These are phyloP conservation scores for Sporopachydermia lactativora DNA, from an alignment of 805 yeast genomes.

Conservation along the genomic window DNA sequence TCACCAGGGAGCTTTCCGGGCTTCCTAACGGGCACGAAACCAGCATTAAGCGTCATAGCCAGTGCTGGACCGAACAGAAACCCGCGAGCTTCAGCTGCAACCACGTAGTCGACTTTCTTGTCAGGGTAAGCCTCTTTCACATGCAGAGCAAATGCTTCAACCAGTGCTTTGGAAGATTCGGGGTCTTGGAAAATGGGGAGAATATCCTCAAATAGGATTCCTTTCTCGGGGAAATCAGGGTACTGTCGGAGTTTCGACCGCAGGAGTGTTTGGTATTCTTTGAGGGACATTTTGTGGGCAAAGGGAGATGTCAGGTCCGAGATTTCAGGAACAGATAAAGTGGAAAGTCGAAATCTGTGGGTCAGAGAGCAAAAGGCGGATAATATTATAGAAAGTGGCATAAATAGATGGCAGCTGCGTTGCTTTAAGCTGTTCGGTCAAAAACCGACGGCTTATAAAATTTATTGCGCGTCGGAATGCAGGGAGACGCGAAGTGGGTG, in stretches of 20 bases:
- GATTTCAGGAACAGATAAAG: no score
- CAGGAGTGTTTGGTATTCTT: conserved; percentile 6
- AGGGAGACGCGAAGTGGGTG: no score
- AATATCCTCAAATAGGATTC: conserved; percentile 90
- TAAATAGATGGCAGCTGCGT: no score
- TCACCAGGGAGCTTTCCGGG: conserved; percentile 92
- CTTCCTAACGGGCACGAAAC: conserved; percentile 93
- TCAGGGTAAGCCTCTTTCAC: conserved; percentile 38
- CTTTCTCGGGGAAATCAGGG: conserved; percentile 90
- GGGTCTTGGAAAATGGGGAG: conserved; percentile 87
- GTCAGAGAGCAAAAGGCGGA: no score
- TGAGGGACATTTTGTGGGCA: background rate
- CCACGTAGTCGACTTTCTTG: conserved; percentile 68
- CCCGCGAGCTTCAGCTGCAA: conserved; percentile 95
- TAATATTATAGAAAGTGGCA: no score
- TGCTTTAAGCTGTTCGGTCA: no score
- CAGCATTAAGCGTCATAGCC: conserved; percentile 78
- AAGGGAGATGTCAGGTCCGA: no score
- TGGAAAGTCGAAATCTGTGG: no score
- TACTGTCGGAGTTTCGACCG: conserved; percentile 36
- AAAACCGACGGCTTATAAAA: no score
- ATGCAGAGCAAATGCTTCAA: conserved; percentile 69
- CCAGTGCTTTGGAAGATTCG: conserved; percentile 59
- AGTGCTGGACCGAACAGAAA: conserved; percentile 92
- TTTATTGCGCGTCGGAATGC: no score